Percentiles rank a stretch among this genome's conserved stretches.
phyloP scores from a whole-genome alignment of 179 eudicot genomes.

The Dionaea muscipula region DNA sequence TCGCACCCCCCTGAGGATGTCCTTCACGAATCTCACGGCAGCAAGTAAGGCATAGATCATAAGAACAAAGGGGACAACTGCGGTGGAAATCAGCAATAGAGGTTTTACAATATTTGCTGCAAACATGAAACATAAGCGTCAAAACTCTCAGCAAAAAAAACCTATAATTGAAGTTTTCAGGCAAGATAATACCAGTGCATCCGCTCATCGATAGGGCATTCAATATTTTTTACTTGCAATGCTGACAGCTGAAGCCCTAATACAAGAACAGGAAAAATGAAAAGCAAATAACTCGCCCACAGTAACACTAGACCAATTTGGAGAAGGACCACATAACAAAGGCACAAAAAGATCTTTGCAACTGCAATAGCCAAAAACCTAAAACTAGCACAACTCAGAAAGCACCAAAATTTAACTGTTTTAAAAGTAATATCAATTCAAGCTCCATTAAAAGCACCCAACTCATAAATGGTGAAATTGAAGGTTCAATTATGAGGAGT shows the following conservation, averaged over 20 bases:
- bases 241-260: slow-evolving; percentile 16
- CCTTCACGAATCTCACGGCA: slow-evolving; percentile 47
- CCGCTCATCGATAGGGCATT: slow-evolving; percentile 18
- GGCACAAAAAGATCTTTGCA: too few species aligned
- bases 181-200: slow-evolving; percentile 21
- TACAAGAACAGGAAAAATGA: too few species aligned
- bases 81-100: slow-evolving; percentile 44
- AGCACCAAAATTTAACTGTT: too few species aligned
- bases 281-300: too few species aligned
- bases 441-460: too few species aligned
- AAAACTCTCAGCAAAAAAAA: background rate
- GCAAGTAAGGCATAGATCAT: slow-evolving; percentile 44
- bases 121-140: slow-evolving; percentile 7
- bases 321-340: too few species aligned
- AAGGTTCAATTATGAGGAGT: too few species aligned
- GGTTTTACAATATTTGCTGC: slow-evolving; percentile 44
- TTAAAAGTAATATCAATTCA: too few species aligned
- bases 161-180: background rate
- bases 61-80: slow-evolving; percentile 36
- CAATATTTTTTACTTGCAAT: slow-evolving; percentile 12
- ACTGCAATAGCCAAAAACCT: too few species aligned
- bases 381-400: too few species aligned
- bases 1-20: slow-evolving; percentile 23
- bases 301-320: too few species aligned
- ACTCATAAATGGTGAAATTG: too few species aligned